Conservation (phyloP, 2,329 filamentous ascomycete genomes). For the Lasiodiplodia citricola region DNA sequence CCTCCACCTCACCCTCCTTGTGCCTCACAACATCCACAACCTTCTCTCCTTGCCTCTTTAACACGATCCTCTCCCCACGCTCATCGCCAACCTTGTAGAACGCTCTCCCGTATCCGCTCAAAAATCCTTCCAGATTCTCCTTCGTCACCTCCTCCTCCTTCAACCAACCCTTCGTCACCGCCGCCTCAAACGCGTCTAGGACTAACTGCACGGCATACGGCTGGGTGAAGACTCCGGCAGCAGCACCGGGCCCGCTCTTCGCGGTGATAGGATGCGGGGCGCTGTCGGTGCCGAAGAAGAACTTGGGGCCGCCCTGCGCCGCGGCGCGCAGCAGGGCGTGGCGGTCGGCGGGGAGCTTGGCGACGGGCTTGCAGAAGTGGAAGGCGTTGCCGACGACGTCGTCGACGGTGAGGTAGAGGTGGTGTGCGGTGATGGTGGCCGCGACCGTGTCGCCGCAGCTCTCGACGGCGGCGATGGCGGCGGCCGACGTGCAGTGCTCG, state of each 20-base stretch:
- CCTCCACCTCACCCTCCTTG: constrained; percentile 59
- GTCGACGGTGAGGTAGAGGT: constrained; percentile 80
- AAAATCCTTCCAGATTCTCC: constrained; percentile 63
- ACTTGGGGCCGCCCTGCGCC: constrained; percentile 65
- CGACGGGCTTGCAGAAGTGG: constrained; percentile 77
- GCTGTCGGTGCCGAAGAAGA: constrained; percentile 77
- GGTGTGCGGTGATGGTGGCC: constrained; percentile 84
- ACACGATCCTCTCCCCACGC: constrained; percentile 58
- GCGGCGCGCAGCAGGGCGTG: constrained; percentile 72
- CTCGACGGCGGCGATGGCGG: constrained; percentile 77
- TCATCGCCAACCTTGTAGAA: constrained; percentile 62
- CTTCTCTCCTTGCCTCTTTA: constrained; percentile 61
- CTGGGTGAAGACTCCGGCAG: constrained; percentile 82
- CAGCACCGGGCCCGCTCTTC: constrained; percentile 62
- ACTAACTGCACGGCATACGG: constrained; percentile 71
- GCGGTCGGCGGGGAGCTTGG: constrained; percentile 70
- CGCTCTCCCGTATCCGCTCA: constrained; percentile 60
- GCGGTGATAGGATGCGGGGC: constrained; percentile 70
- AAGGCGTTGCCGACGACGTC: constrained; percentile 69
- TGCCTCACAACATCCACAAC: constrained; percentile 62
- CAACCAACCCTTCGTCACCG: constrained; percentile 60
- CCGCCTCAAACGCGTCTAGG: constrained; percentile 68
- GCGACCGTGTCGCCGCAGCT: constrained; percentile 78
- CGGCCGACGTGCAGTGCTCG: constrained; percentile 87
- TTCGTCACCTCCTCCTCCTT: constrained; percentile 59